Percentiles rank a stretch among this genome's conserved stretches.
Evolutionary conservation across 2,329 filamentous ascomycete species (phyloP).

Genomic region (Beauveria varroae): DNA sequence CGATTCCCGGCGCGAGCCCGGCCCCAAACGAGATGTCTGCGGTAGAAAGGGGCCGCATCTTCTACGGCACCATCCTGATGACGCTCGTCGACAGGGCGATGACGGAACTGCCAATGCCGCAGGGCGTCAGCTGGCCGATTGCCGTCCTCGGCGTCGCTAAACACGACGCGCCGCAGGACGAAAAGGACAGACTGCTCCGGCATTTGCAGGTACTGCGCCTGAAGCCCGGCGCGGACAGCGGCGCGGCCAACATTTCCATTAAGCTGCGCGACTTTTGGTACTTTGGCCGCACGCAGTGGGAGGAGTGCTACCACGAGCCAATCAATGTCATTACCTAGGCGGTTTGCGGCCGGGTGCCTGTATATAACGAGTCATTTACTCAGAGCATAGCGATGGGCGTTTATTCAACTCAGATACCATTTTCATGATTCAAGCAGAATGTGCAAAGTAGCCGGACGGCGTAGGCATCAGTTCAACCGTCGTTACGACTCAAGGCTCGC

Average conservation of each 20-base stretch:
- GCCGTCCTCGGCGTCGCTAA: conserved; percentile 1
- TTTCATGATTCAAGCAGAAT: not conserved
- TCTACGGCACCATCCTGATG: not conserved
- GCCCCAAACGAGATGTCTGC: not conserved
- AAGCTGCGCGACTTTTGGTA: conserved; percentile 9
- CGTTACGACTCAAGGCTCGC: not conserved
- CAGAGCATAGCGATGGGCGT: not conserved
- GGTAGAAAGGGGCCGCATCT: not conserved
- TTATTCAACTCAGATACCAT: not conserved
- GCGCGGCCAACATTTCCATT: not conserved
- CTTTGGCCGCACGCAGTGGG: conserved; percentile 4
- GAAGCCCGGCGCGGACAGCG: conserved; percentile 3
- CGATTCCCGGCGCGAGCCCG: not conserved
- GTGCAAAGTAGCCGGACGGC: not conserved
- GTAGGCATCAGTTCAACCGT: not conserved
- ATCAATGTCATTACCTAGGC: conserved; percentile 6
- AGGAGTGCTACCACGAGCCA: conserved; percentile 4
- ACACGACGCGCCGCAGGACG: not conserved
- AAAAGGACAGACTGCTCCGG: not conserved
- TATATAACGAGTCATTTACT: not conserved
- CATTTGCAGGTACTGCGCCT: not conserved
- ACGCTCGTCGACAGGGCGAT: not conserved
- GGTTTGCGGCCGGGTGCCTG: not conserved
- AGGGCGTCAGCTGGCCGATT: conserved; percentile 5
- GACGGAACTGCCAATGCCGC: not conserved